Conservation (phyloP, 768 basidiomycete species). For the Tulasnella sp. region DNA sequence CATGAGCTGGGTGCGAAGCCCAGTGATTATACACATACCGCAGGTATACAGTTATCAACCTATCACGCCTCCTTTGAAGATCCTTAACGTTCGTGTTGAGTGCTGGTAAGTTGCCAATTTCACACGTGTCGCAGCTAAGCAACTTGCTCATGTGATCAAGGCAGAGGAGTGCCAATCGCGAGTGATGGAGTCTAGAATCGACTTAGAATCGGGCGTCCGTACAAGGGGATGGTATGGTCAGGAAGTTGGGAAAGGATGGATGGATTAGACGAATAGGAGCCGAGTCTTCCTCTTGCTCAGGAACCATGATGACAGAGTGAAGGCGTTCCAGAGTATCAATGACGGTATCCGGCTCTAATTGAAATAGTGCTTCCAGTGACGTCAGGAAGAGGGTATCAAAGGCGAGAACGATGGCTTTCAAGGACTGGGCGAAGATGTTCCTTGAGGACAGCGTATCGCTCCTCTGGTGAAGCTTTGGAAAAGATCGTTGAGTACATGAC, state of each 20-base stretch:
- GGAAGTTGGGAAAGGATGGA: constrained; percentile 14
- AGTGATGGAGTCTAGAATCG: background rate
- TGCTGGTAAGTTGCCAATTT: background rate
- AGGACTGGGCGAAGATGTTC: background rate
- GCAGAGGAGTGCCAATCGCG: background rate
- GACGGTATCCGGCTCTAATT: background rate
- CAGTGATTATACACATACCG: background rate
- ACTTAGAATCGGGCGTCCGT: background rate
- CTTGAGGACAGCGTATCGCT: too few relatives aligned
- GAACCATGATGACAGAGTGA: constrained; percentile 9
- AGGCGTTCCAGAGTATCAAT: background rate
- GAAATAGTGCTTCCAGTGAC: background rate
- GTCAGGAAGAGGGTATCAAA: background rate
- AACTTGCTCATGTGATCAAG: background rate
- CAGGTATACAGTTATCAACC: background rate
- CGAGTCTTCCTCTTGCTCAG: background rate
- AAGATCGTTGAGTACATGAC: too few relatives aligned
- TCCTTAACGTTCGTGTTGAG: background rate
- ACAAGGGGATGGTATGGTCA: background rate
- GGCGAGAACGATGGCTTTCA: constrained; percentile 1
- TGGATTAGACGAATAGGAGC: constrained; percentile 3
- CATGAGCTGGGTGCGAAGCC: background rate
- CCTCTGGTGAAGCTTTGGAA: too few relatives aligned
- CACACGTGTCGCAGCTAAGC: background rate
- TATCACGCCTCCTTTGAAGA: background rate